Evolutionary conservation across 768 basidiomycete species (phyloP).

Genomic region (Cantharellus cinnabarinus): DNA sequence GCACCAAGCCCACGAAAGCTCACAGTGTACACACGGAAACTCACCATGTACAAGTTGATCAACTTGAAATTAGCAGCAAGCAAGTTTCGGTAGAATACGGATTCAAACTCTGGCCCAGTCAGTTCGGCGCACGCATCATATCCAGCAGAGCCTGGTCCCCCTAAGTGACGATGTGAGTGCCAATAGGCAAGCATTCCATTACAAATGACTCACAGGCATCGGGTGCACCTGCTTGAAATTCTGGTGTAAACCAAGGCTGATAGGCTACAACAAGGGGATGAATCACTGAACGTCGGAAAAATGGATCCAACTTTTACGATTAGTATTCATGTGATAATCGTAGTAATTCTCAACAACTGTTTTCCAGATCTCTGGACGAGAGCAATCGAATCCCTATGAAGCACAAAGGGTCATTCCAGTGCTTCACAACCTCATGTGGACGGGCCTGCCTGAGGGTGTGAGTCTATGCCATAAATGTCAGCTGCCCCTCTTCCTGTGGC

Average conservation of each 20-base stretch:
- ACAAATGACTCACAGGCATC: slow-evolving; percentile 34
- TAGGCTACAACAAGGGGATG: slow-evolving; percentile 13
- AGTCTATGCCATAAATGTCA: slow-evolving; percentile 39
- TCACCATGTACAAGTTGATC: slow-evolving; percentile 73
- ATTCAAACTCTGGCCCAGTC: slow-evolving; percentile 54
- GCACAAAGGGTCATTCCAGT: slow-evolving; percentile 38
- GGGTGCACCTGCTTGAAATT: slow-evolving; percentile 58
- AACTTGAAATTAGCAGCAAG: slow-evolving; percentile 71
- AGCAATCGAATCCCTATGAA: slow-evolving; percentile 66
- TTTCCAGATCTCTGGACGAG: slow-evolving; percentile 44
- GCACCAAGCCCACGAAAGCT: neutral
- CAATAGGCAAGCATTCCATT: neutral
- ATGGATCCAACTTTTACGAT: neutral
- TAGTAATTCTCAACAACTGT: slow-evolving; percentile 45
- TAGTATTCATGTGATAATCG: slow-evolving; percentile 31
- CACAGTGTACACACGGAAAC: slow-evolving; percentile 26
- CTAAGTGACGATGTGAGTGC: neutral
- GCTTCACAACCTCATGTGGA: slow-evolving; percentile 4
- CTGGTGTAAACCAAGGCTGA: slow-evolving; percentile 54
- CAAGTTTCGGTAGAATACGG: slow-evolving; percentile 57
- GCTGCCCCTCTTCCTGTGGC: slow-evolving; percentile 61
- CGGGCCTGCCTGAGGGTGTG: slow-evolving; percentile 3
- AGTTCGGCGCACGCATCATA: slow-evolving; percentile 43
- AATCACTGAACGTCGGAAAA: too few relatives aligned
- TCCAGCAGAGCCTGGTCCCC: slow-evolving; percentile 5